Evolutionary conservation across 2,329 filamentous ascomycete genomes (phyloP), one percentile per base, ranked within the genome.

Genomic region (Phoma sp.): DNA sequence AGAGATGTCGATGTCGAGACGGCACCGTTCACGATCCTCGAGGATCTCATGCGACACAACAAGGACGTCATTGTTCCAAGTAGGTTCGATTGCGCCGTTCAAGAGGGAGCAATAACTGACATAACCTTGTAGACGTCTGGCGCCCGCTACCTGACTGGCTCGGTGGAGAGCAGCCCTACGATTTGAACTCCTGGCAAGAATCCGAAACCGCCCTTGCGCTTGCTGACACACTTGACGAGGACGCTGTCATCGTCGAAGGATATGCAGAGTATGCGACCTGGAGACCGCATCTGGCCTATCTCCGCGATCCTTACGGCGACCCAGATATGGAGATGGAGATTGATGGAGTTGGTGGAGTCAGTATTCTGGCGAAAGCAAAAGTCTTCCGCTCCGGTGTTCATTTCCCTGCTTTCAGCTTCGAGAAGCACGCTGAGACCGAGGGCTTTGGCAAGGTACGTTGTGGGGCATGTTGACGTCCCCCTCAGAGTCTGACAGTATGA

Each of bases 301-400:
- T 99, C 7, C 89, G 95, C 56, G 95, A 99, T 73, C 95, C 95
- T 2, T 98, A 96, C 69, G 95, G 95, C 35, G 95, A 99, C 72
- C 94, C 94, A 19, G 95, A 99, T 73, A 97, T 98, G 89, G 95
- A 99, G 74, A 98, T 99, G 95, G 95, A 99, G 70, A 94, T 99
- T 67, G 95, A 99, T 67, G 95, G 95, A 63, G 93, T 99, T 41
- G 94, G 95, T 45, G 95, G 95, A 78, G 95, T 99, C 67, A 97
- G 92, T 78, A 99, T 99, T 69, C 78, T 99, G 66, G 94, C 95
- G 40, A 99, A 98, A 77, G 95, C 95, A 2, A 90, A 89, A 67
- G 95, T 99, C 0, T 99, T 99, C 81, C 87, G 95, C 59, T 89
- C 91, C 40, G 95, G 95, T 38, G 94, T 96, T 31, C 95, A 99